Evolutionary conservation across 2,329 filamentous ascomycete species (phyloP).

Genomic region (Fusarium sp.): DNA sequence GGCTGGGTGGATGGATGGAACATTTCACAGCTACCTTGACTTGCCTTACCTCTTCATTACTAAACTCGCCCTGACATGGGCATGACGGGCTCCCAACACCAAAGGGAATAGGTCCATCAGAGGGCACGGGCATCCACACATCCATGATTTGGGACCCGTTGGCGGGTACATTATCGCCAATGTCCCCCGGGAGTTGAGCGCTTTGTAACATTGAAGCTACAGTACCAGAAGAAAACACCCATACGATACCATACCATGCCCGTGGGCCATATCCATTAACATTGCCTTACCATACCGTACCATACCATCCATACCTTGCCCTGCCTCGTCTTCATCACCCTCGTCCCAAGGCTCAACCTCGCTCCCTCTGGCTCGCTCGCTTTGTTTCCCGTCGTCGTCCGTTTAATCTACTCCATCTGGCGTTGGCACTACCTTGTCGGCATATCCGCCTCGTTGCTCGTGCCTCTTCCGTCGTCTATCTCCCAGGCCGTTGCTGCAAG

Average conservation of each 20-base stretch:
- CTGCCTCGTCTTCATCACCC: constrained; percentile 4
- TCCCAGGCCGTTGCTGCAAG: constrained; percentile 42
- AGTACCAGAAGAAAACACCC: constrained; percentile 18
- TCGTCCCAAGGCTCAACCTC: constrained; percentile 22
- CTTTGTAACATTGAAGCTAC: constrained; percentile 46
- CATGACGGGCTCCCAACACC: constrained; percentile 40
- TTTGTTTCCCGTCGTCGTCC: constrained; percentile 46
- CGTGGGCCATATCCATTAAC: constrained; percentile 4
- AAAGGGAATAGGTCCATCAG: constrained; percentile 25
- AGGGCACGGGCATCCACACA: constrained; percentile 36
- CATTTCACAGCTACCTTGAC: constrained; percentile 27
- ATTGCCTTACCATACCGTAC: constrained; percentile 8
- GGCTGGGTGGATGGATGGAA: constrained; percentile 21
- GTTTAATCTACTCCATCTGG: constrained; percentile 44
- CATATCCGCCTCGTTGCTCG: constrained; percentile 46
- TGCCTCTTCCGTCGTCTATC: constrained; percentile 44
- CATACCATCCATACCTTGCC: not conserved
- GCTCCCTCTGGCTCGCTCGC: constrained; percentile 34
- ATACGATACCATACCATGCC: not conserved
- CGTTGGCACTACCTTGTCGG: constrained; percentile 41
- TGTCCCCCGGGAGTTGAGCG: constrained; percentile 41
- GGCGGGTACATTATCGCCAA: constrained; percentile 48
- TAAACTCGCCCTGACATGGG: constrained; percentile 42
- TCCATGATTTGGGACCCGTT: constrained; percentile 33
- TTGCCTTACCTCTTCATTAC: not conserved